Base-by-base conservation (phyloP, 305 asterid genomes). In the Solanum hybrid region DNA sequence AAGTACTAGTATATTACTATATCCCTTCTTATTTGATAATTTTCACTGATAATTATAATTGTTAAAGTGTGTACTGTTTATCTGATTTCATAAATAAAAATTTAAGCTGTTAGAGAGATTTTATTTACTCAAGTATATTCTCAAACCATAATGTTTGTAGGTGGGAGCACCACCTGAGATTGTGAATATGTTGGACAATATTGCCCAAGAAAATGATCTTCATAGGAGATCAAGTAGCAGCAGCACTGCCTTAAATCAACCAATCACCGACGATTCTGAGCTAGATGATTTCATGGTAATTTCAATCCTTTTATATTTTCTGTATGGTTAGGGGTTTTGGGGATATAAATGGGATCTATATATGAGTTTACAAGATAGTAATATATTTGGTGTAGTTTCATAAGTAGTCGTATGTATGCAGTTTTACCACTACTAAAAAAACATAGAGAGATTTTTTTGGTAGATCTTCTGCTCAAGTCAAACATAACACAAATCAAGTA, bases 141-240 rank as follows among this genome's bases (percentile, higher is more conserved):
- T 5, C 35, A 34, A 34, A 34, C 35, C 35, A 34, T 34, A 5
- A 34, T 34, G 35, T 34, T 89, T 40, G 79, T 85, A 89, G 91
- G 91, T 89, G 17, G 91, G 91, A 10, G 91, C 86, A 60, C 32
- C 91, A 36, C 66, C 86, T 34, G 91, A 89, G 77, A 73, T 85
- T 22, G 76, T 81, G 9, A 7, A 76, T 56, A 10, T 89, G 56
- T 37, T 89, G 76, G 85, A 89, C 42, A 88, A 89, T 32, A 85
- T 89, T 81, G 34, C 42, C 69, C 82, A 88, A 56, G 91, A 85
- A 72, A 75, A 85, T 16, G 91, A 85, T 46, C 36, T 31, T 77
- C 8, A 5, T 87, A n/a, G 51, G 76, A 51, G 14, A 31, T 29
- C 34, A 29, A 35, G 38, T 16, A 26, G 36, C 40, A 77, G 73